Evolutionary conservation across 1,284 basidiomycete genomes (phyloP), one percentile per base, ranked within the genome.

Genomic region (Apiotrichum veenhuisii): DNA sequence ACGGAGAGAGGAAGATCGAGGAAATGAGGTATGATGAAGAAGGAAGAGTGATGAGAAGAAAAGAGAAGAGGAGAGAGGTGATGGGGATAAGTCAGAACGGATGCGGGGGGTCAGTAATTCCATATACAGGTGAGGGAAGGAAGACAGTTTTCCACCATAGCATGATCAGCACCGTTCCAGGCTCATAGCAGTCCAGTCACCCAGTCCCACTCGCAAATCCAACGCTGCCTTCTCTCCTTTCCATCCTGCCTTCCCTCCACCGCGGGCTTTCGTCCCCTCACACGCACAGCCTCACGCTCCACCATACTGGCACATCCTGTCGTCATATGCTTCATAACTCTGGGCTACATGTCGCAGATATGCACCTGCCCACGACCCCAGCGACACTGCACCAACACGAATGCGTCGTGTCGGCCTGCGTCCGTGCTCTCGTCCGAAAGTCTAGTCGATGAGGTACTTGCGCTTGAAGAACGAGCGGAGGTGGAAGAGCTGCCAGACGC

Each of bases 401-500:
- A 3, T n/a, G n/a, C n/a, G n/a, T n/a, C n/a, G n/a, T n/a, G n/a
- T n/a, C n/a, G n/a, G n/a, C n/a, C n/a, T n/a, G n/a, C n/a, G n/a
- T n/a, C n/a, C n/a, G n/a, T n/a, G n/a, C n/a, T n/a, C n/a, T n/a
- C n/a, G n/a, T n/a, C 15, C 14, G 36, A 20, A 46, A 27, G 22
- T 44, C 50, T 58, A 95, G 75, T 96, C 94, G 71, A 98, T 97
- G 72, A 98, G 86, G 77, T 96, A 96, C 79, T 98, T 97, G 71
- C 89, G 84, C 81, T 91, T 93, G 85, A 98, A 97, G 83, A 91
- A 97, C 36, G 89, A 84, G 50, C 94, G 84, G 36, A 98, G 80
- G 72, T 98, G 94, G 71, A 96, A 78, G 40, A 98, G 88, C 77
- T 78, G 93, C 95, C 95, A 98, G 36, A 83, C 83, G 20, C 95